phyloP scores from a whole-genome alignment of 345 rosid species.

The Euphorbia peplus region DNA sequence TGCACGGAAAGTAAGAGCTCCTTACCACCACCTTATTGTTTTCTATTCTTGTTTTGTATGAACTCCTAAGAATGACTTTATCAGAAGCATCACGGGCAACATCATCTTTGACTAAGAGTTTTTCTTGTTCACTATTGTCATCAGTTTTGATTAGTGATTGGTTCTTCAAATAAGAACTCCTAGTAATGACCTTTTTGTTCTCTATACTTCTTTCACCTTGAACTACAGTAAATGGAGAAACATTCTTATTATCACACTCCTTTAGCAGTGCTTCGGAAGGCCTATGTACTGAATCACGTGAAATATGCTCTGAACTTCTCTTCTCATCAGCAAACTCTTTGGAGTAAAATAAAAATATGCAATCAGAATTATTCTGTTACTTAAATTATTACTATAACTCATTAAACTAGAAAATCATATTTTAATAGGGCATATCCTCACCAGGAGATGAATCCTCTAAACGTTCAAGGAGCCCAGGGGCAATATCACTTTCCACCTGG shows the following conservation, averaged over 20 bases:
- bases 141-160: constrained; percentile 41
- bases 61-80: neutral
- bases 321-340: constrained; percentile 23
- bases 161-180: constrained; percentile 65
- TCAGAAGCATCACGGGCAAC: constrained; percentile 12
- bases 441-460: constrained; percentile 34
- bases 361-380: constrained; percentile 7
- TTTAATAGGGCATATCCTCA: constrained; percentile 23
- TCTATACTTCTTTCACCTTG: constrained; percentile 43
- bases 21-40: constrained; percentile 10
- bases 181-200: constrained; percentile 44
- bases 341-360: constrained; percentile 8
- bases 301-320: constrained; percentile 20
- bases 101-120: constrained; percentile 24
- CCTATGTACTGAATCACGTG: constrained; percentile 21
- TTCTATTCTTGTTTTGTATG: constrained; percentile 9
- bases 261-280: constrained; percentile 29
- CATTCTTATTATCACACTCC: constrained; percentile 28
- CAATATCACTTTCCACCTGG: constrained; percentile 45
- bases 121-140: constrained; percentile 35
- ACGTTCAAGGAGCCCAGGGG: constrained; percentile 18
- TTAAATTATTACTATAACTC: no score
- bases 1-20: constrained; percentile 24
- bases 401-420: constrained; percentile 1
- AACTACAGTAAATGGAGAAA: constrained; percentile 19